Conservation (phyloP, 805 yeast genomes). For the Candida gorgasii region DNA sequence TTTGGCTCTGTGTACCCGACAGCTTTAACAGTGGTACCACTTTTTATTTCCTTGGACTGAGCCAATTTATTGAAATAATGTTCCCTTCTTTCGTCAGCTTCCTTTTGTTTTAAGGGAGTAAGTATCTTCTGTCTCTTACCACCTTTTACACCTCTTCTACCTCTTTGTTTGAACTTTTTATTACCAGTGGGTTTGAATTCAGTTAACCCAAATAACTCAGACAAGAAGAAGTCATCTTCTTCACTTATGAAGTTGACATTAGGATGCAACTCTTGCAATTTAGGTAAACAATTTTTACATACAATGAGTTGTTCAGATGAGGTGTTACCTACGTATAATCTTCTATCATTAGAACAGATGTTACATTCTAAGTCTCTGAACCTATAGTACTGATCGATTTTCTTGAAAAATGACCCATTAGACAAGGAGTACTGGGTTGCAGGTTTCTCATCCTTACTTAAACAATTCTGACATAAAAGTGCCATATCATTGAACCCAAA, state of each 20-base stretch:
- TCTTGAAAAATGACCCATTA: conserved; percentile 57
- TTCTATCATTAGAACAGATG: conserved; percentile 43
- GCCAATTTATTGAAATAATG: conserved; percentile 37
- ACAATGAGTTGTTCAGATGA: conserved; percentile 23
- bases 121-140: conserved; percentile 17
- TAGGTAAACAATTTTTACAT: conserved; percentile 46
- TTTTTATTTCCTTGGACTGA: conserved; percentile 30
- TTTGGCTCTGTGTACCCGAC: conserved; percentile 29
- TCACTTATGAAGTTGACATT: conserved; percentile 41
- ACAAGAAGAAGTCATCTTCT: conserved; percentile 47
- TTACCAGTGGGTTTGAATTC: conserved; percentile 32
- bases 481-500: conserved; percentile 58
- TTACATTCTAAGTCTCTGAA: conserved; percentile 54
- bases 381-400: conserved; percentile 46
- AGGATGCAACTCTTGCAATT: conserved; percentile 12
- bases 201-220: conserved; percentile 49
- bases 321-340: conserved; percentile 36
- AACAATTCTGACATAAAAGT: conserved; percentile 49
- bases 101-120: conserved; percentile 13
- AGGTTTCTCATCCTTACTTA: conserved; percentile 43
- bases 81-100: conserved; percentile 36
- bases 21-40: conserved; percentile 41
- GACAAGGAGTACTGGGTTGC: conserved; percentile 51
- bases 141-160: conserved; percentile 32
- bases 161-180: conserved; percentile 28